A percentile compares a stretch with the other conserved stretches of the same genome.
phyloP scores from a whole-genome alignment of 305 asterid genomes.

The Salvia sclarea region DNA sequence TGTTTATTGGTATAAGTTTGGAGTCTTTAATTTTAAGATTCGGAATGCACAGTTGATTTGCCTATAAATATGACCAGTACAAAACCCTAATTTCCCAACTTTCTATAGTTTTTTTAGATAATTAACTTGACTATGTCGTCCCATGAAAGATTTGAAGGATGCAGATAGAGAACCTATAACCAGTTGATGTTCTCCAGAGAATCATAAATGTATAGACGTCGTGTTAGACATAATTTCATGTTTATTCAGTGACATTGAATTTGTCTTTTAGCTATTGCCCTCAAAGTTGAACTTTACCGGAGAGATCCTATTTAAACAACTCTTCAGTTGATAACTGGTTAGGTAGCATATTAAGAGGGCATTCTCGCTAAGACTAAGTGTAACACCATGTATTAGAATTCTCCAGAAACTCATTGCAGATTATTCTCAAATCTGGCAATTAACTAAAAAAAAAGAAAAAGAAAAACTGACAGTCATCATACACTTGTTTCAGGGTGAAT shows the following conservation, averaged over 20 bases:
- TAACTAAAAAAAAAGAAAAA: neutral
- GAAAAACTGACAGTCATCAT: slow-evolving; percentile 1
- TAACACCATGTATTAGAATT: neutral
- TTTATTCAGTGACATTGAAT: neutral
- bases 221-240: neutral
- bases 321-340: neutral
- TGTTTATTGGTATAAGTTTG: too few species aligned
- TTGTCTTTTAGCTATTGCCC: neutral
- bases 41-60: too few species aligned
- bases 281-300: neutral
- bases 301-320: neutral
- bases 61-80: too few species aligned
- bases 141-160: neutral
- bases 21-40: too few species aligned
- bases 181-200: neutral
- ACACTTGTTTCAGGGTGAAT: slow-evolving; percentile 56
- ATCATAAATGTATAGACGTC: slow-evolving; percentile 2
- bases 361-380: neutral
- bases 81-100: too few species aligned
- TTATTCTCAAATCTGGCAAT: neutral
- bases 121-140: too few species aligned
- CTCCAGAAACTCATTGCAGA: neutral
- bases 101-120: too few species aligned
- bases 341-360: slow-evolving; percentile 1
- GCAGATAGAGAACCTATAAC: slow-evolving; percentile 10